Evolutionary conservation across 2,329 filamentous ascomycete species (phyloP), one percentile per base, ranked within the genome.

Genomic region (Orbilia quercus): DNA sequence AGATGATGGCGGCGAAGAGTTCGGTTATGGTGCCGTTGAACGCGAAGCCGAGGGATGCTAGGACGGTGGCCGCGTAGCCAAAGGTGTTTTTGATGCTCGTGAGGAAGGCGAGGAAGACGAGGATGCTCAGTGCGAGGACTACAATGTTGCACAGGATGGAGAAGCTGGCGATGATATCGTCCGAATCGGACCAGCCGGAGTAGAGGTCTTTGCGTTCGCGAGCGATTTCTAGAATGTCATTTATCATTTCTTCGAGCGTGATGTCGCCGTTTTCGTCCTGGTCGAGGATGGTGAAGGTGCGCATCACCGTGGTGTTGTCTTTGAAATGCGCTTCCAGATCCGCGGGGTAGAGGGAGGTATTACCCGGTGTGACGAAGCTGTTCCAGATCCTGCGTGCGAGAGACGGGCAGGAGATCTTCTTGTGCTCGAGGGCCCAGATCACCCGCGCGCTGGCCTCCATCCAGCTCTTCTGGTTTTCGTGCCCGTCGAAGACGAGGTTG

Each of bases 291-390:
- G 83, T 82, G 79, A 98, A 98, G 64, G 89, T 90, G 2, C 25
- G 28, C 12, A 28, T n/a, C 16, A 63, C 18, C 7, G 38, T 2
- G 5, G 38, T 31, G 3, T 23, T n/a, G 25, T 45, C n/a, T n/a
- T n/a, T 36, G 14, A 54, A 54, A 7, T 63, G 31, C 9, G 2
- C 7, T 80, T 96, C 92, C 66, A 95, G 90, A 79, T 99, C 95
- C 2, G 96, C 91, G 5, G 86, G 81, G 76, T 86, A 91, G 7
- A 99, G 84, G 0, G 89, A 84, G 2, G 18, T 25, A 66, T 88
- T 88, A 77, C 92, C 92, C 81, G 97, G 93, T 1, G 94, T 87
- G 1, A 96, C 94, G 79, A 97, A 96, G 0, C 93, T 96, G 91
- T 97, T 96, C 95, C 95, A 98, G 75, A 98, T 89, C 78, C 95